phyloP scores from a whole-genome alignment of 345 rosid species.

The Citrus mangshanensis region DNA sequence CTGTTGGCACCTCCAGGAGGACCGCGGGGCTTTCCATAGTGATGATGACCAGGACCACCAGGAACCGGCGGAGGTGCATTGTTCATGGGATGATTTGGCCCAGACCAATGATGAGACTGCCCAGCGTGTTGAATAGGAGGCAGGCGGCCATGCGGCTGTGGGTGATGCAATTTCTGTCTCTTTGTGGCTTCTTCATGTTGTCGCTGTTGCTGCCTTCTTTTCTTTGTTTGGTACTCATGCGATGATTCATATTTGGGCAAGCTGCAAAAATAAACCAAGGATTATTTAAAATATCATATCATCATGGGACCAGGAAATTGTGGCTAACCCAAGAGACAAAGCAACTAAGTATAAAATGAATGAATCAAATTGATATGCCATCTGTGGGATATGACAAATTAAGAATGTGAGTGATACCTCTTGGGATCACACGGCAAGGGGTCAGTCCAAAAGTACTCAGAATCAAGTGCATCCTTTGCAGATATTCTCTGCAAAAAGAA shows the following conservation, averaged over 20 bases:
- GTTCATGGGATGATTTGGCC: slow-evolving; percentile 45
- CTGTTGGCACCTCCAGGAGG: slow-evolving; percentile 71
- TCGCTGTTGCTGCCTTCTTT: slow-evolving; percentile 86
- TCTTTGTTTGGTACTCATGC: slow-evolving; percentile 96
- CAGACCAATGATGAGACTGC: slow-evolving; percentile 55
- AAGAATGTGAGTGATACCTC: slow-evolving; percentile 40
- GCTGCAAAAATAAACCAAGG: slow-evolving; percentile 35
- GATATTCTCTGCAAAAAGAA: slow-evolving; percentile 63
- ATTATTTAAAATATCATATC: slow-evolving; percentile 22
- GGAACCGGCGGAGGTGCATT: slow-evolving; percentile 41
- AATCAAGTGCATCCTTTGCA: slow-evolving; percentile 96
- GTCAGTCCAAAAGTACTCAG: slow-evolving; percentile 97
- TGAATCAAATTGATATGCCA: not conserved
- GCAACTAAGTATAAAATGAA: not conserved
- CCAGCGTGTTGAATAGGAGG: slow-evolving; percentile 85
- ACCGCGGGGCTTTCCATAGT: slow-evolving; percentile 49
- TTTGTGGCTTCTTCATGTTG: slow-evolving; percentile 91
- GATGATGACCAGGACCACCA: slow-evolving; percentile 46
- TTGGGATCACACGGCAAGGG: slow-evolving; percentile 96
- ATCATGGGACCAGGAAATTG: slow-evolving; percentile 31
- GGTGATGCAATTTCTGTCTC: slow-evolving; percentile 85
- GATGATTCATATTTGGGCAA: slow-evolving; percentile 92
- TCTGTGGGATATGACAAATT: not conserved
- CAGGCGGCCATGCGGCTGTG: slow-evolving; percentile 71
- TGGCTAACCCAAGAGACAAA: not conserved